Conservation (phyloP, 2,329 filamentous ascomycete species). For the Dendryphion nanum region DNA sequence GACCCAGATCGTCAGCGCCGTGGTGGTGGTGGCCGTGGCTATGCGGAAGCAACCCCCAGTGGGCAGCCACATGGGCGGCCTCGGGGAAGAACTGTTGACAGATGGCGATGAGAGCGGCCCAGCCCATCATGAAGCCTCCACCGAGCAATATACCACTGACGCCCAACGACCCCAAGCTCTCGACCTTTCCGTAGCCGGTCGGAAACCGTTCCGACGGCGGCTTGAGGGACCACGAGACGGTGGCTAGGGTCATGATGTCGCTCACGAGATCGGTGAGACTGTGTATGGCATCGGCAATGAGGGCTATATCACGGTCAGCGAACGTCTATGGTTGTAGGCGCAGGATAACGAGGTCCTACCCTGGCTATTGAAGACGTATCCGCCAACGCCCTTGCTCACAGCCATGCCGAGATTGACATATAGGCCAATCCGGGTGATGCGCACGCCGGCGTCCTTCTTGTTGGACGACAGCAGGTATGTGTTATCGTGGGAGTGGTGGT, state of each 20-base stretch:
- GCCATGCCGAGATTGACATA: conserved; percentile 94
- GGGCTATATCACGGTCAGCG: conserved; percentile 50
- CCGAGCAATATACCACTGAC: conserved; percentile 88
- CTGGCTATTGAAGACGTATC: conserved; percentile 93
- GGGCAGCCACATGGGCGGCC: conserved; percentile 42
- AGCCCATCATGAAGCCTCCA: conserved; percentile 89
- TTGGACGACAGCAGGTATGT: conserved; percentile 76
- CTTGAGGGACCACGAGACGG: conserved; percentile 88
- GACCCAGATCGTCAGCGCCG: conserved; percentile 59
- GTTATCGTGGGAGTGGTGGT: conserved; percentile 83
- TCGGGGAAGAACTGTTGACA: conserved; percentile 50
- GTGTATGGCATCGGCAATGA: conserved; percentile 93
- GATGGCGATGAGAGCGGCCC: conserved; percentile 60
- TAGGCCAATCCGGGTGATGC: conserved; percentile 86
- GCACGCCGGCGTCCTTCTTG: conserved; percentile 88
- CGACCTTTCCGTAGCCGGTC: conserved; percentile 93
- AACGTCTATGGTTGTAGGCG: background rate
- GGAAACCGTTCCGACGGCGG: conserved; percentile 82
- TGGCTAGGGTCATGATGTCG: conserved; percentile 89
- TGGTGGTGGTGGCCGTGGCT: conserved; percentile 66
- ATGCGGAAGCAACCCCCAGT: conserved; percentile 49
- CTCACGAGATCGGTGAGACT: conserved; percentile 93
- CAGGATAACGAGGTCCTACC: conserved; percentile 23
- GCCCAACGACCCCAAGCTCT: conserved; percentile 88
- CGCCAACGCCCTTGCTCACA: conserved; percentile 85